Evolutionary conservation across 2,329 filamentous ascomycete genomes (phyloP).

Genomic region (Ambrosiella xylebori): DNA sequence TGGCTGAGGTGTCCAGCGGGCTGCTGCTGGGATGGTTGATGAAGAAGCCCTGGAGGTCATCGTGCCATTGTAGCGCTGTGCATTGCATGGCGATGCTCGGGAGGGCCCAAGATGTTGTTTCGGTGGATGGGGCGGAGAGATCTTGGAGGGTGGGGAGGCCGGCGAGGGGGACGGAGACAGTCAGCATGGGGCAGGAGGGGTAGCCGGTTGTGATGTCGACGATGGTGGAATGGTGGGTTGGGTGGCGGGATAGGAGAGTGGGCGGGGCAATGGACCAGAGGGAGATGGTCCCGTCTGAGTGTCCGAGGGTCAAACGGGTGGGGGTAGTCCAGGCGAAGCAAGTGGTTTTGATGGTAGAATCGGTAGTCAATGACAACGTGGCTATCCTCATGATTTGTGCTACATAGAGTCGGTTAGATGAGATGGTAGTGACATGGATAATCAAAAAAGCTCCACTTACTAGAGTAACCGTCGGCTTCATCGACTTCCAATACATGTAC

Average conservation of each 20-base stretch:
- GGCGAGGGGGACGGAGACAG: slow-evolving; percentile 38
- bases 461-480: slow-evolving; percentile 17
- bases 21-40: slow-evolving; percentile 34
- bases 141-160: slow-evolving; percentile 36
- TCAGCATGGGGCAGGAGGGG: slow-evolving; percentile 36
- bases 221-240: slow-evolving; percentile 35
- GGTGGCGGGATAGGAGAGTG: slow-evolving; percentile 32
- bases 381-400: slow-evolving; percentile 29
- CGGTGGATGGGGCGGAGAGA: slow-evolving; percentile 32
- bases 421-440: not conserved
- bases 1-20: slow-evolving; percentile 33
- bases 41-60: slow-evolving; percentile 38
- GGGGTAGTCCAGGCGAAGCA: slow-evolving; percentile 37
- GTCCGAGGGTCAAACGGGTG: slow-evolving; percentile 37
- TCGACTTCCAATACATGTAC: slow-evolving; percentile 31
- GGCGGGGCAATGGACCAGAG: slow-evolving; percentile 38
- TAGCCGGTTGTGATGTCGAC: slow-evolving; percentile 39
- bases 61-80: slow-evolving; percentile 35
- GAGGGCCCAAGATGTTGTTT: slow-evolving; percentile 35
- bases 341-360: slow-evolving; percentile 32
- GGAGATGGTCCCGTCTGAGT: slow-evolving; percentile 37
- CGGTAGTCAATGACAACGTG: slow-evolving; percentile 27
- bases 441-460: not conserved
- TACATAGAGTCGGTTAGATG: slow-evolving; percentile 15
- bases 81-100: slow-evolving; percentile 35